phyloP scores from a whole-genome alignment of 2,329 filamentous ascomycete species.

The Alternaria dauci region DNA sequence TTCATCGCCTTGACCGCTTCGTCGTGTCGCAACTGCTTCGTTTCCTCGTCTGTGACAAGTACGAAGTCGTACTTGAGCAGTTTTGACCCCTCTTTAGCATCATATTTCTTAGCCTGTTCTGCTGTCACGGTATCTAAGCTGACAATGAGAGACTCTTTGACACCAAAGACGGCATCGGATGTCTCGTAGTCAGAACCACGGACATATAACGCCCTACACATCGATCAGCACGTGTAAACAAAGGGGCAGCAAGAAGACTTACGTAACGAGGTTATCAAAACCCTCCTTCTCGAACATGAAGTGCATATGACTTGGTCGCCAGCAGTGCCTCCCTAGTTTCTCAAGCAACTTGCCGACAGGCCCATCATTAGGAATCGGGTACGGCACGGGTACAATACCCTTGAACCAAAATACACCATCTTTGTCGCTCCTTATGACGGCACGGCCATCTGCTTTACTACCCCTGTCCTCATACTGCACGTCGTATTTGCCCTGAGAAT shows the following conservation, averaged over 20 bases:
- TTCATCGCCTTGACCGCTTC: slow-evolving; percentile 73
- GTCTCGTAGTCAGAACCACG: slow-evolving; percentile 82
- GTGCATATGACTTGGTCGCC: slow-evolving; percentile 51
- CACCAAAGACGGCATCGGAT: slow-evolving; percentile 85
- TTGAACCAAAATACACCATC: slow-evolving; percentile 85
- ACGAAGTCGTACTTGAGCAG: slow-evolving; percentile 79
- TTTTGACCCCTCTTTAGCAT: slow-evolving; percentile 68
- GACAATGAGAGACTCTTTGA: slow-evolving; percentile 76
- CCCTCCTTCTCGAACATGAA: slow-evolving; percentile 70
- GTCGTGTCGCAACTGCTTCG: slow-evolving; percentile 69
- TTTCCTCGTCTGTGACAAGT: slow-evolving; percentile 75
- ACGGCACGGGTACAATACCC: slow-evolving; percentile 83
- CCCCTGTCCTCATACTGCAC: slow-evolving; percentile 73
- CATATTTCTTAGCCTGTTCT: slow-evolving; percentile 55
- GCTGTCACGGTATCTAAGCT: slow-evolving; percentile 38
- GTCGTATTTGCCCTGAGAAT: slow-evolving; percentile 81
- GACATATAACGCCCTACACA: slow-evolving; percentile 73
- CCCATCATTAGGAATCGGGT: slow-evolving; percentile 80
- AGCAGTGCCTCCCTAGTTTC: slow-evolving; percentile 44
- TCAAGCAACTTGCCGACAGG: slow-evolving; percentile 67
- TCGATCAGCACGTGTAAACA: background rate
- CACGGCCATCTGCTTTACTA: slow-evolving; percentile 73
- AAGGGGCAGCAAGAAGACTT: slow-evolving; percentile 50
- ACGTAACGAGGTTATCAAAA: slow-evolving; percentile 82
- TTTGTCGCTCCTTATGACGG: slow-evolving; percentile 72